Evolutionary conservation across 495 filamentous ascomycete genomes (phyloP).

Genomic region (Aspergillus conjunctus): DNA sequence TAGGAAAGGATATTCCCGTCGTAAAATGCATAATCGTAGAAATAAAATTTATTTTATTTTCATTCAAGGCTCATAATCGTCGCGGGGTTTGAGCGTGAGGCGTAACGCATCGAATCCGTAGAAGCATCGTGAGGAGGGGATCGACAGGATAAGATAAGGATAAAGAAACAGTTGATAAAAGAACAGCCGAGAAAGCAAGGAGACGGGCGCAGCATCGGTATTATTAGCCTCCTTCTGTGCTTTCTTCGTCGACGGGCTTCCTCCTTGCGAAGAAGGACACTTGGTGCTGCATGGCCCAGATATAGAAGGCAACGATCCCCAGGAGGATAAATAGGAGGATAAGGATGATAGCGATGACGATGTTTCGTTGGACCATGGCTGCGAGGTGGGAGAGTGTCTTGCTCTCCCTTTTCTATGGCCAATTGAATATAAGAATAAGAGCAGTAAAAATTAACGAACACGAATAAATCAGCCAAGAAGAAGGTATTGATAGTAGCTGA

Average conservation of each 20-base stretch:
- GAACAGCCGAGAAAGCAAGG: not conserved
- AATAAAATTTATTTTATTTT: no score
- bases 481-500: not conserved
- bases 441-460: not conserved
- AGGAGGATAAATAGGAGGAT: conserved; percentile 77
- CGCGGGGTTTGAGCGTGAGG: no score
- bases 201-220: not conserved
- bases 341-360: conserved; percentile 80
- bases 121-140: no score
- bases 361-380: conserved; percentile 68
- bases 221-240: conserved; percentile 33
- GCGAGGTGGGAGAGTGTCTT: not conserved
- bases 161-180: not conserved
- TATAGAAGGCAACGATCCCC: conserved; percentile 67
- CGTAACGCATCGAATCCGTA: no score
- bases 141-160: no score
- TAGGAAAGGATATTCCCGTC: no score
- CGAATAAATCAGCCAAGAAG: not conserved
- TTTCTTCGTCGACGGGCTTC: conserved; percentile 46
- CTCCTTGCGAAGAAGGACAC: conserved; percentile 43
- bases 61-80: no score
- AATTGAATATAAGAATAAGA: not conserved
- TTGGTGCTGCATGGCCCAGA: conserved; percentile 58
- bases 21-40: no score
- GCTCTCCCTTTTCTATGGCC: not conserved